A percentile compares a stretch with the other conserved stretches of the same genome.
Conservation (phyloP, 2,329 filamentous ascomycete genomes). For the Rutstroemia sp. region DNA sequence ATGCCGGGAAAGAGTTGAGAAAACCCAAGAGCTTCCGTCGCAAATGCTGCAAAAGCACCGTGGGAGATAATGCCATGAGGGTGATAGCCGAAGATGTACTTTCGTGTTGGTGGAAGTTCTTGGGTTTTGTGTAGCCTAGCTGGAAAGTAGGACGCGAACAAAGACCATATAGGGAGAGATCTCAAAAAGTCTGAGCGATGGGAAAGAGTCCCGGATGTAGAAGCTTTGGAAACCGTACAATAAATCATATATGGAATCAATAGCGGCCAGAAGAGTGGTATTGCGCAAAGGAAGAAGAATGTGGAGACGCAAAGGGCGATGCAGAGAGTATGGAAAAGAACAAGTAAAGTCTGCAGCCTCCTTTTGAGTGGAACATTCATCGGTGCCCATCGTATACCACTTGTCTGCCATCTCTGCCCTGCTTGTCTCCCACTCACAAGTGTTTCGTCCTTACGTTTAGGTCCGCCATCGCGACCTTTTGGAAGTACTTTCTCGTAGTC, state of each 20-base stretch:
- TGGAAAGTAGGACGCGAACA: slow-evolving; percentile 91
- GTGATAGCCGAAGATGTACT: slow-evolving; percentile 97
- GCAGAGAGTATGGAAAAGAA: slow-evolving; percentile 64
- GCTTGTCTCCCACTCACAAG: slow-evolving; percentile 27
- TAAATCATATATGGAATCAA: slow-evolving; percentile 73
- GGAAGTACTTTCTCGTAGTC: slow-evolving; percentile 16
- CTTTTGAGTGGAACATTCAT: slow-evolving; percentile 64
- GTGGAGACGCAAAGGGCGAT: slow-evolving; percentile 64
- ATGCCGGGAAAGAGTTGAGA: slow-evolving; percentile 85
- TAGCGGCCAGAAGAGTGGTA: slow-evolving; percentile 85
- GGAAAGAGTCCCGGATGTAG: slow-evolving; percentile 66
- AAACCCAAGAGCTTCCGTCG: slow-evolving; percentile 84
- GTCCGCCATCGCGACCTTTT: slow-evolving; percentile 11
- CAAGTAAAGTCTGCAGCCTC: slow-evolving; percentile 70
- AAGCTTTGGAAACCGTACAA: slow-evolving; percentile 70
- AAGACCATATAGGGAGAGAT: slow-evolving; percentile 68
- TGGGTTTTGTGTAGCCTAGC: slow-evolving; percentile 80
- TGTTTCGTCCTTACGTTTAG: slow-evolving; percentile 18
- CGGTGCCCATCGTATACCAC: slow-evolving; percentile 75
- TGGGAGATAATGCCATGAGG: slow-evolving; percentile 97
- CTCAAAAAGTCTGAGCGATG: slow-evolving; percentile 71
- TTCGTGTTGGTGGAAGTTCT: slow-evolving; percentile 69
- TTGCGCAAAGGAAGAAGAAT: slow-evolving; percentile 88
- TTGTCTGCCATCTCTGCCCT: slow-evolving; percentile 28
- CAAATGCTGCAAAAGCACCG: slow-evolving; percentile 89